A percentile compares a stretch with the other conserved stretches of the same genome.
phyloP scores from a whole-genome alignment of 2,329 filamentous ascomycete genomes.

The Corinectria fuckeliana region DNA sequence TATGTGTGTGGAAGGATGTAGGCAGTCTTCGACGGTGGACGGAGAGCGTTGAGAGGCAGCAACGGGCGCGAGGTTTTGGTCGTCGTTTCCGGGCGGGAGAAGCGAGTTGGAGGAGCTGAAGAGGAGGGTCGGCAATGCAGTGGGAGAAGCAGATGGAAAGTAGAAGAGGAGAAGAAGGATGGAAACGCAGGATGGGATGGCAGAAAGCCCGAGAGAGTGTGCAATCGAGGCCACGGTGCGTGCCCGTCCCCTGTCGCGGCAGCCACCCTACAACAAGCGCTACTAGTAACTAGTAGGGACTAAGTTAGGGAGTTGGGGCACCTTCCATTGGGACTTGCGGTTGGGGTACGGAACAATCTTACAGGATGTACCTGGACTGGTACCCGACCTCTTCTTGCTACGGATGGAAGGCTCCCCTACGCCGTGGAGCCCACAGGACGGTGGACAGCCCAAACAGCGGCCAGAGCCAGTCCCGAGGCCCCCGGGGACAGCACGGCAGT shows the following conservation, averaged over 20 bases:
- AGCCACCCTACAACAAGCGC: conserved; percentile 2
- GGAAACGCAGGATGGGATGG: conserved; percentile 19
- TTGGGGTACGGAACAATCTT: neutral
- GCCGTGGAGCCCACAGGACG: neutral
- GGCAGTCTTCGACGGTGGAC: conserved; percentile 7
- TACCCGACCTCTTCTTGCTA: neutral
- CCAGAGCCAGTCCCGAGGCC: neutral
- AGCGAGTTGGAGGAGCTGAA: neutral
- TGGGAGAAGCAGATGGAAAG: neutral
- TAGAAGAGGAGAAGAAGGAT: conserved; percentile 20
- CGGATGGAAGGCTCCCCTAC: neutral
- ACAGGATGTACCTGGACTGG: neutral
- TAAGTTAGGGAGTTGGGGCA: neutral
- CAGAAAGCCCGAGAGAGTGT: conserved; percentile 15
- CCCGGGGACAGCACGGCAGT: neutral
- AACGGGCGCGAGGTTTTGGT: conserved; percentile 15
- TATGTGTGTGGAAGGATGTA: conserved; percentile 6
- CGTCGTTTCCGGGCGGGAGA: conserved; percentile 22
- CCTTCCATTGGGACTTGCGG: neutral
- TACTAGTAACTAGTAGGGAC: conserved; percentile 4
- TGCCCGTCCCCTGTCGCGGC: conserved; percentile 28
- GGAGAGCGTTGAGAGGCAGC: conserved; percentile 2
- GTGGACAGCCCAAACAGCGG: neutral
- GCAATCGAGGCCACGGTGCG: conserved; percentile 18
- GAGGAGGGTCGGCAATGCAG: neutral